A percentile compares a stretch with the other conserved stretches of the same genome.
phyloP scores from a whole-genome alignment of 495 filamentous ascomycete species.

The Hypoxylon intermedium region DNA sequence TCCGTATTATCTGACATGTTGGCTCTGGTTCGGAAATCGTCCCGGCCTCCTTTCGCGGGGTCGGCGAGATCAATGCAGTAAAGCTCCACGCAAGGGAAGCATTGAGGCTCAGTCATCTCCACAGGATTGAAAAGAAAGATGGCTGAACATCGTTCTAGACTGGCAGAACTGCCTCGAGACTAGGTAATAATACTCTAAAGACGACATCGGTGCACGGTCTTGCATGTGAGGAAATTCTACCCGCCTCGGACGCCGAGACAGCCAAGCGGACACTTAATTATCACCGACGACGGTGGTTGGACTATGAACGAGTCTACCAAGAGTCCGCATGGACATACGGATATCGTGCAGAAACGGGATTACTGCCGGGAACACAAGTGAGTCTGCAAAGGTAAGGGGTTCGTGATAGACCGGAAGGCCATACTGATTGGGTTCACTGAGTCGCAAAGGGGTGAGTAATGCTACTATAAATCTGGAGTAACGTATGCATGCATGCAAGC shows the following conservation, averaged over 20 bases:
- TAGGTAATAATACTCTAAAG: slow-evolving; percentile 11
- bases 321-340: no score
- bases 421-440: not conserved
- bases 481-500: not conserved
- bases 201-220: not conserved
- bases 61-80: slow-evolving; percentile 19
- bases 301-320: no score
- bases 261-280: not conserved
- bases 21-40: slow-evolving; percentile 8
- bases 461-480: not conserved
- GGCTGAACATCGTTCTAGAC: not conserved
- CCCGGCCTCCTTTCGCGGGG: not conserved
- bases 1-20: slow-evolving; percentile 22
- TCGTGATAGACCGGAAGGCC: not conserved
- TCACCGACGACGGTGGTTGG: not conserved
- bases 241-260: not conserved
- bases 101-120: slow-evolving; percentile 35
- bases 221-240: not conserved
- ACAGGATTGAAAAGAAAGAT: slow-evolving; percentile 15
- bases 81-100: slow-evolving; percentile 33
- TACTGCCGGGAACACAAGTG: no score
- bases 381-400: slow-evolving; percentile 14
- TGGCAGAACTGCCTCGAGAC: not conserved
- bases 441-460: not conserved
- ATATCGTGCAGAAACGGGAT: no score